Base-by-base conservation (phyloP, 345 rosid species). In the Boechera divaricarpa region DNA sequence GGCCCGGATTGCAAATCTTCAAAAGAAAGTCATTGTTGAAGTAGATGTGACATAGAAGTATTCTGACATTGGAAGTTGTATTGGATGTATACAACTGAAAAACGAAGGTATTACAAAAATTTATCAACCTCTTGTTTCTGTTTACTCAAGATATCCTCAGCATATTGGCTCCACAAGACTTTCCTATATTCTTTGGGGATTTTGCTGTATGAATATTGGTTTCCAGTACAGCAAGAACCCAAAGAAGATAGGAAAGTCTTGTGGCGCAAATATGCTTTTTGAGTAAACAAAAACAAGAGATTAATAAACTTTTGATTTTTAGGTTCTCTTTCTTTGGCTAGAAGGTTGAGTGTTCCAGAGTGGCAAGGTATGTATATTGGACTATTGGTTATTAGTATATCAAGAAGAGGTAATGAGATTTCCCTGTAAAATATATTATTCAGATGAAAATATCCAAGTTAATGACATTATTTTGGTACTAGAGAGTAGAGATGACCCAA, bases 1-100 rank as follows among this genome's bases (percentile, higher is more conserved):
- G 97, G 77, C 64, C 47, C 91, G 93, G 72, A 86, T 88, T 47
- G 82, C 82, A 29, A 84, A 86, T 61, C 88, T 91, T 63, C 84
- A 75, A 67, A 85, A 88, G 82, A 86, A 82, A 71, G 82, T 74
- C 60, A 81, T 70, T 51, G 83, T 70, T 51, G 83, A 82, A 58
- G 75, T 73, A 33, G 80, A 83, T 64, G 55, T 13, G 16, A 31
- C 39, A 56, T 77, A 77, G 67, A 70, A 63, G 44, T 54, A 32
- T 39, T 26, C 45, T 62, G 64, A 61, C 64, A 24, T 7, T 69
- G 16, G 64, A 31, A 48, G 53, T 29, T 70, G 13, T 77, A 7
- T 52, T 53, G 76, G 44, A 36, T 42, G 47, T 15, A 42, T 21
- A 21, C 24, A 21, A 21, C 24, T 21, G 24, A 21, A 21, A 21